Evolutionary conservation across 495 filamentous ascomycete genomes (phyloP).

Genomic region (Neurospora hispaniola): DNA sequence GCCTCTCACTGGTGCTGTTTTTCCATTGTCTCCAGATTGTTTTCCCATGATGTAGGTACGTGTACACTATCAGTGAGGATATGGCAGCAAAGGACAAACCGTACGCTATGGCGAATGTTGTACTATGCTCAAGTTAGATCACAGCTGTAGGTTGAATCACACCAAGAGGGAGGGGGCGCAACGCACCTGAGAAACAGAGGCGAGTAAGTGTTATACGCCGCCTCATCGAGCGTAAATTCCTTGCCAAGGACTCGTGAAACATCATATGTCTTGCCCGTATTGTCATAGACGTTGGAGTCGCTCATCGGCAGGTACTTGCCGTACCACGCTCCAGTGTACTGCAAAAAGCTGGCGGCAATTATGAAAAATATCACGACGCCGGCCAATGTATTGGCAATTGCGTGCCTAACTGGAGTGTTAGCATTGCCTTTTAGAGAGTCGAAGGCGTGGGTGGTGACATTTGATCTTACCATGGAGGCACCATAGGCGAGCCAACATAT

Average conservation of each 20-base stretch:
- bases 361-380: conserved; percentile 48
- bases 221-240: conserved; percentile 40
- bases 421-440: neutral
- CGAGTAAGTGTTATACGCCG: conserved; percentile 49
- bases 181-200: conserved; percentile 47
- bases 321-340: conserved; percentile 61
- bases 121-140: conserved; percentile 19
- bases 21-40: conserved; percentile 48
- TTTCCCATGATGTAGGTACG: conserved; percentile 53
- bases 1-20: conserved; percentile 47
- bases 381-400: conserved; percentile 51
- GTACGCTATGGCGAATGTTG: conserved; percentile 53
- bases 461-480: conserved; percentile 42
- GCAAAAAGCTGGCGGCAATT: conserved; percentile 36
- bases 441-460: neutral
- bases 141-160: neutral
- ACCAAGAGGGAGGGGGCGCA: too few relatives aligned
- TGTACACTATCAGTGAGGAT: conserved; percentile 53
- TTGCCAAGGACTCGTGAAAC: conserved; percentile 41
- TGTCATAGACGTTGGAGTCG: conserved; percentile 51
- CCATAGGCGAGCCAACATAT: conserved; percentile 46
- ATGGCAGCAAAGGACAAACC: conserved; percentile 64
- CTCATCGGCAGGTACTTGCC: conserved; percentile 47
- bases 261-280: conserved; percentile 47
- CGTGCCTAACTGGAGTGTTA: conserved; percentile 26